A percentile compares a stretch with the other conserved stretches of the same genome.
Evolutionary conservation across 768 basidiomycete genomes (phyloP).

Genomic region (Tricholoma saponaceum): DNA sequence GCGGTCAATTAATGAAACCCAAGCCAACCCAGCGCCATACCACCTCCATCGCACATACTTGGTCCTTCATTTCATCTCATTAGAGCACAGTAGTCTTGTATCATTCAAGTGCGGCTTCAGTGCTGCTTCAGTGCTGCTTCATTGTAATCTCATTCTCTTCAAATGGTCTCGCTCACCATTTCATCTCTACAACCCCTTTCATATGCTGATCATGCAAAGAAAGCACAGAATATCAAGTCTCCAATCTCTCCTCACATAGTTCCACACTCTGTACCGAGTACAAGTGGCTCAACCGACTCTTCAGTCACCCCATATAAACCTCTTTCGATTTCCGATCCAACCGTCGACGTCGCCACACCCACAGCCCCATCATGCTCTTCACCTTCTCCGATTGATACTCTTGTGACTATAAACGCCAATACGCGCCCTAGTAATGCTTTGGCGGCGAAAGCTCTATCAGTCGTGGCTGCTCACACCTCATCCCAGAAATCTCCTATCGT

Average conservation of each 20-base stretch:
- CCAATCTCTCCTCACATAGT: constrained; percentile 16
- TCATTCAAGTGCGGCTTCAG: too few relatives aligned
- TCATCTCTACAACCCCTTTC: constrained; percentile 39
- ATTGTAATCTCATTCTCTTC: constrained; percentile 5
- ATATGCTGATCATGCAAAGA: constrained; percentile 54
- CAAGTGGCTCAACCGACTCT: not conserved
- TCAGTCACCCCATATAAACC: not conserved
- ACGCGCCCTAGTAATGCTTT: constrained; percentile 12
- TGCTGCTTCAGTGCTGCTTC: not conserved
- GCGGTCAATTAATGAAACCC: too few relatives aligned
- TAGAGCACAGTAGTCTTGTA: too few relatives aligned
- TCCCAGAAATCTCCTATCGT: constrained; percentile 14
- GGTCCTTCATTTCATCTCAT: too few relatives aligned
- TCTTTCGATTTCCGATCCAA: not conserved
- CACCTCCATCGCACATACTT: too few relatives aligned
- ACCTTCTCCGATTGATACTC: not conserved
- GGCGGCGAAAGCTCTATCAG: constrained; percentile 14
- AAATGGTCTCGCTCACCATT: constrained; percentile 19
- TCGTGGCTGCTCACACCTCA: constrained; percentile 14
- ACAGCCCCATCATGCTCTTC: not conserved
- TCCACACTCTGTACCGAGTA: constrained; percentile 4
- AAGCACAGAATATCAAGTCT: constrained; percentile 35
- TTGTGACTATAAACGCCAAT: not conserved
- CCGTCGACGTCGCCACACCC: constrained; percentile 7
- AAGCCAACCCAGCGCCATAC: too few relatives aligned